Base-by-base conservation (phyloP, 257 asterid genomes). In the Solanum neorickii region DNA sequence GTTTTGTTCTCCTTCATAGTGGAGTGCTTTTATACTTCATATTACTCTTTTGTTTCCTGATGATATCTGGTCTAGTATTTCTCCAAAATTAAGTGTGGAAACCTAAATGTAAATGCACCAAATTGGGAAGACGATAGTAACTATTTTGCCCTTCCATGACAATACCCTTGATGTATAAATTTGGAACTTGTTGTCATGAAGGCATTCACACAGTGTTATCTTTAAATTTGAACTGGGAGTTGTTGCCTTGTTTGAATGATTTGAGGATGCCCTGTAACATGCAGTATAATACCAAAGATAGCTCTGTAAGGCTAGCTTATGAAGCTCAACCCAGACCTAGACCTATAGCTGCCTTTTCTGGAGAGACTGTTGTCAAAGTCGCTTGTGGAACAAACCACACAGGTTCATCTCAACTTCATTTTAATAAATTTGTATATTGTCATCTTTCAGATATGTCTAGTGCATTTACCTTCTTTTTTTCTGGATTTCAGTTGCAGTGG, bases 381-480 rank as follows among this genome's bases (percentile, higher is more conserved):
- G 99, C 99, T 65, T 96, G 99, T 80, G 99, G 99, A 92, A 88
- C 94, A 88, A 97, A 97, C 92, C 99, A 97, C 91, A 93, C 99
- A 89, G 99, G 99, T 96, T 39, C 46, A 29, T 82, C 66, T 72
- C 77, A 85, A 41, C 83, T 47, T 84, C 65, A 46, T 4, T 89
- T 31, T 56, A 68, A 46, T 46, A 5, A 49, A 6, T 86, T 37
- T 87, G 65, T 72, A 39, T 80, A 52, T 83, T 84, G 27, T 47
- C 25, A 25, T 39, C n/a, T 39, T 66, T 5, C 69, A 73, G 33
- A 73, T 72, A 88, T 69, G 59, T 86, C 86, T 77, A 87, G 25
- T 87, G 68, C 73, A 47, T 84, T 69, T 83, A 70, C 91, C 75
- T 78, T 91, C 3, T 78, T 87, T 62, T 89, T 90, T 80, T 88